Conservation (phyloP, 352 stramenopile genomes). For the Aphanomyces invadans region DNA sequence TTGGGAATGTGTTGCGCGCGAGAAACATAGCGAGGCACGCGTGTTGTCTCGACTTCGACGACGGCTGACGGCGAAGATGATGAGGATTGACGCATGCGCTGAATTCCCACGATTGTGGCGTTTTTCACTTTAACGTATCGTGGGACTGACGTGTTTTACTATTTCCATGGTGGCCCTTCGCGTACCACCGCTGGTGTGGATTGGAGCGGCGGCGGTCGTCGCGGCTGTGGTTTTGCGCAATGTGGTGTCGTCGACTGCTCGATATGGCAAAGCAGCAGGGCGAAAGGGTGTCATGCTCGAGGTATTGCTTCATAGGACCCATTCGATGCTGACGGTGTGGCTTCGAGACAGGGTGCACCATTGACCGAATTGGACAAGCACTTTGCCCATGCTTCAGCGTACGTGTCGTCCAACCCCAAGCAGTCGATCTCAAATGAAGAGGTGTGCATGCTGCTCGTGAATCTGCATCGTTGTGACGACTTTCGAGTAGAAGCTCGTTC, state of each 20-base stretch:
- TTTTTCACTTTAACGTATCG: not conserved
- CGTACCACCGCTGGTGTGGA: not conserved
- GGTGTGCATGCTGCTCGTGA: not conserved
- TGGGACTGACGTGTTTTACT: too few species aligned
- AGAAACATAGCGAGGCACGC: too few species aligned
- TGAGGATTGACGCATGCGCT: too few species aligned
- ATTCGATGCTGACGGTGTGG: not conserved
- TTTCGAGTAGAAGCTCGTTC: slow-evolving; percentile 24
- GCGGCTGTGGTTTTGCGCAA: not conserved
- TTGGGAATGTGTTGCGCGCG: too few species aligned
- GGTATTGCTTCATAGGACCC: not conserved
- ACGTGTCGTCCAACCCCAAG: not conserved
- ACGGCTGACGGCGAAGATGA: too few species aligned
- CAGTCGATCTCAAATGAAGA: slow-evolving; percentile 17
- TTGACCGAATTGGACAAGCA: slow-evolving; percentile 12
- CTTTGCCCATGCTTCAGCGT: slow-evolving; percentile 19
- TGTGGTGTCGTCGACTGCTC: not conserved
- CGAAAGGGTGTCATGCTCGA: not conserved
- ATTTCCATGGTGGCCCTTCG: not conserved
- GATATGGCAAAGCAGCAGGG: too few species aligned
- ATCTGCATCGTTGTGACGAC: not conserved
- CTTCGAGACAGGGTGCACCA: not conserved
- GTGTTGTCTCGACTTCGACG: too few species aligned
- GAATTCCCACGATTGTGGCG: too few species aligned
- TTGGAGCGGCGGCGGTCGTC: slow-evolving; percentile 5